Percentiles rank a stretch among this genome's conserved stretches.
These are phyloP conservation scores for Nitzschia sp. DNA, from an alignment of 108 stramenopile species.

Conservation along the genomic window DNA sequence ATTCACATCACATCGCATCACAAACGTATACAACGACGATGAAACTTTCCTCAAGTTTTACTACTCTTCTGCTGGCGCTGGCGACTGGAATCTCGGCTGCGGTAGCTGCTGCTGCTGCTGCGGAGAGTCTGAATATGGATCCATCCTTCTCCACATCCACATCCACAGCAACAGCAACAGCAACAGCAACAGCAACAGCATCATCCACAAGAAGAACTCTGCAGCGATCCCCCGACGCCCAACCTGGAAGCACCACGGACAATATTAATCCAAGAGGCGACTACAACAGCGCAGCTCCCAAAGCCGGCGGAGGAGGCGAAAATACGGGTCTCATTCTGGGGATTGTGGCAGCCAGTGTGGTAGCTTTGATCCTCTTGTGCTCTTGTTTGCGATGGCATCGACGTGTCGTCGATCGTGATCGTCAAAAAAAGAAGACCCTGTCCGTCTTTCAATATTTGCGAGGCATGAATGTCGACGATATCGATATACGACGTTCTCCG, in stretches of 20 bases:
- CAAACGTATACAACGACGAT: no score
- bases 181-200: no score
- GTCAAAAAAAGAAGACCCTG: not conserved
- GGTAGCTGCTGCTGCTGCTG: no score
- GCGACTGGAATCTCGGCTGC: no score
- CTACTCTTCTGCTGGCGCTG: no score
- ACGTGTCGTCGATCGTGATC: not conserved
- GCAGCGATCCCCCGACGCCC: not conserved
- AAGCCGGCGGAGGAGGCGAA: not conserved
- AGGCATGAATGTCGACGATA: slow-evolving; percentile 14
- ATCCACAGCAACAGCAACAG: no score
- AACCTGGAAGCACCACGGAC: not conserved
- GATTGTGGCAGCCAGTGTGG: not conserved
- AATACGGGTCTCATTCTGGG: not conserved
- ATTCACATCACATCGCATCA: no score
- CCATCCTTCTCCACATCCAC: no score
- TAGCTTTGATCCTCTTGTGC: not conserved
- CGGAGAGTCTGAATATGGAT: no score
- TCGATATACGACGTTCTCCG: slow-evolving; percentile 24
- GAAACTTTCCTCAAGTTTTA: no score
- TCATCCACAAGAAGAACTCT: no score
- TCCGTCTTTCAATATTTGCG: slow-evolving; percentile 6
- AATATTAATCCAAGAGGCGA: not conserved
- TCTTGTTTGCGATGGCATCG: not conserved
- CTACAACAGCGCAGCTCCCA: not conserved